Evolutionary conservation across 2,329 filamentous ascomycete genomes (phyloP), one percentile per base, ranked within the genome.

Genomic region (Clarireedia paspali): DNA sequence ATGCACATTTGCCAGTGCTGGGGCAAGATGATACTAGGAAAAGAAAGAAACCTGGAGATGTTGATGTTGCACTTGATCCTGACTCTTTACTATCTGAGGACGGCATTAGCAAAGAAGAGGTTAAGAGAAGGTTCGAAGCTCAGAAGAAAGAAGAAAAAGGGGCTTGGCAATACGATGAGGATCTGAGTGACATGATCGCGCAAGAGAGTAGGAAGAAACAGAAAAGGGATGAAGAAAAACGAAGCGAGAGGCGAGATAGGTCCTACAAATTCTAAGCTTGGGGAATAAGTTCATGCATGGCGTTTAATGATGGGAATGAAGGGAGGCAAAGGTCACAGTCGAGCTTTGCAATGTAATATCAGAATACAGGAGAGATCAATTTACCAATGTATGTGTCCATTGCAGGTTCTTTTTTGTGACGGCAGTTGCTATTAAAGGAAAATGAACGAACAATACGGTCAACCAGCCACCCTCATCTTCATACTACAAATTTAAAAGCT

Each of bases 121-220:
- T 99, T 66, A 82, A 81, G 70, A 84, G 81, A 66, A 81, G 86
- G 68, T 99, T 95, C 67, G 91, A 97, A 57, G 83, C 77, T 36
- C 76, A 83, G 69, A 79, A 80, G 66, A 78, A 82, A 66, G 79
- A 80, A 75, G 77, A 87, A 76, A 69, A 82, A 72, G 67, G 77
- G 75, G 57, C 80, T 17, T 70, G 80, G 24, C 84, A 85, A 38
- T 86, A 87, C 72, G 89, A 95, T 70, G 92, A 97, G 64, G 92
- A 96, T 68, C 73, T 99, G 56, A 92, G 86, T 66, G 89, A 96
- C 67, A 95, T 99, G 89, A 96, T 99, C 74, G 90, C 90, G 12
- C 86, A 89, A 66, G 94, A 97, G 74, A 90, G 85, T 68, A 81
- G 90, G 62, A 97, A 97, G 80, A 82, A 91, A 69, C 81, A 91